Evolutionary conservation across 208 protist genomes (phyloP).

Genomic region (Trypanosoma rangeli): DNA sequence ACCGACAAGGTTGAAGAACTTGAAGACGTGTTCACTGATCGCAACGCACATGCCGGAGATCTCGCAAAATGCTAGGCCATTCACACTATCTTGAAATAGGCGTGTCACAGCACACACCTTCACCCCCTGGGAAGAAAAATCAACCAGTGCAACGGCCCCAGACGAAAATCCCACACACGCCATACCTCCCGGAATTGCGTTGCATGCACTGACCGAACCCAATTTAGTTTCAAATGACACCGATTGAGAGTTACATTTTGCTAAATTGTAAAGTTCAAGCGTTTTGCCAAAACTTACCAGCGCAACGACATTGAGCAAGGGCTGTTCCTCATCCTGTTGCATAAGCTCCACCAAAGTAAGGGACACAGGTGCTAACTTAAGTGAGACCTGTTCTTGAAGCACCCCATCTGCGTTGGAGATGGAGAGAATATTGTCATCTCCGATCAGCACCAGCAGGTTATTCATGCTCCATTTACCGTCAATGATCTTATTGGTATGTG

Average conservation of each 20-base stretch:
- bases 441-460: constrained; percentile 79
- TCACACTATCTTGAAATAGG: constrained; percentile 35
- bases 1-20: constrained; percentile 56
- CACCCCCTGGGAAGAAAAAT: constrained; percentile 40
- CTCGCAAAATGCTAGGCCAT: constrained; percentile 41
- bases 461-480: constrained; percentile 82
- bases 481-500: constrained; percentile 90
- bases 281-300: constrained; percentile 58
- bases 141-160: constrained; percentile 55
- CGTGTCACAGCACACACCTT: constrained; percentile 35
- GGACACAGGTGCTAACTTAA: constrained; percentile 49
- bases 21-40: constrained; percentile 43
- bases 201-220: constrained; percentile 59
- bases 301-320: constrained; percentile 43
- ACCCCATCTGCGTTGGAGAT: constrained; percentile 84
- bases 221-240: constrained; percentile 77
- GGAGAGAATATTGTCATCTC: constrained; percentile 89
- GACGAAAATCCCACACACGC: constrained; percentile 59
- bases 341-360: constrained; percentile 57
- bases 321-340: constrained; percentile 7
- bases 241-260: constrained; percentile 36
- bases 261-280: constrained; percentile 57
- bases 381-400: constrained; percentile 44
- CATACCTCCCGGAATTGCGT: constrained; percentile 28
- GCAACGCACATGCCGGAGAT: constrained; percentile 53